Conservation (phyloP, 2,329 filamentous ascomycete genomes). For the Pyrenophora seminiperda region DNA sequence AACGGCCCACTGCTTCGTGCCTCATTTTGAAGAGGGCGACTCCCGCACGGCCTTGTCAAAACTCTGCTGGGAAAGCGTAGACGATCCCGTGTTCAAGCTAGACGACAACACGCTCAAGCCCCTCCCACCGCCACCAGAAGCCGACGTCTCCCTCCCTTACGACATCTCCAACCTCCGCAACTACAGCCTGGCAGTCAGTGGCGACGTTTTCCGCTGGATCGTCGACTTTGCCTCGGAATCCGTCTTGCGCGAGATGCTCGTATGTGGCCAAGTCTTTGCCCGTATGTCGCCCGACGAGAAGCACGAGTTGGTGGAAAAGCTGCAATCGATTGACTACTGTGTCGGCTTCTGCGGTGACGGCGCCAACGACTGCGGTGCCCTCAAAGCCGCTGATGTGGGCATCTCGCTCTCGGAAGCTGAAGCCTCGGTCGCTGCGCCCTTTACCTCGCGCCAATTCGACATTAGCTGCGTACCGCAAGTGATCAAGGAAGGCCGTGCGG, state of each 20-base stretch:
- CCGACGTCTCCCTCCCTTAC: conserved; percentile 83
- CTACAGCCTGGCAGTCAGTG: conserved; percentile 86
- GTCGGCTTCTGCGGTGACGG: conserved; percentile 97
- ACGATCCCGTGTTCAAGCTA: conserved; percentile 77
- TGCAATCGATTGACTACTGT: conserved; percentile 95
- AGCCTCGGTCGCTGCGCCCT: conserved; percentile 96
- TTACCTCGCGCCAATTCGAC: conserved; percentile 93
- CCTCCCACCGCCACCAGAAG: conserved; percentile 69
- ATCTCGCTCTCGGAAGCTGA: conserved; percentile 97
- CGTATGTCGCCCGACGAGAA: conserved; percentile 99
- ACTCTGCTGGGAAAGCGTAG: conserved; percentile 92
- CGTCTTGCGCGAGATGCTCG: conserved; percentile 83
- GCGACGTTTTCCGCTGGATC: conserved; percentile 96
- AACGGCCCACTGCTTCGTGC: conserved; percentile 87
- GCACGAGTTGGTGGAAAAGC: conserved; percentile 93
- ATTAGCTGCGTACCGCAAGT: conserved; percentile 94
- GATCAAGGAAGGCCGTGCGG: conserved; percentile 89
- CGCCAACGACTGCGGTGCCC: conserved; percentile 93
- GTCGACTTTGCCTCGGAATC: conserved; percentile 87
- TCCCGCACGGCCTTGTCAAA: conserved; percentile 73
- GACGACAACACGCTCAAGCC: conserved; percentile 82
- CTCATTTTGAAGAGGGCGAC: conserved; percentile 82
- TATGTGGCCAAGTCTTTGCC: conserved; percentile 90
- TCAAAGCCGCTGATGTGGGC: conserved; percentile 96
- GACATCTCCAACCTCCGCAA: conserved; percentile 80